These are phyloP conservation scores for Beta vulgaris DNA, from an alignment of 148 eudicot species.

Conservation along the genomic window DNA sequence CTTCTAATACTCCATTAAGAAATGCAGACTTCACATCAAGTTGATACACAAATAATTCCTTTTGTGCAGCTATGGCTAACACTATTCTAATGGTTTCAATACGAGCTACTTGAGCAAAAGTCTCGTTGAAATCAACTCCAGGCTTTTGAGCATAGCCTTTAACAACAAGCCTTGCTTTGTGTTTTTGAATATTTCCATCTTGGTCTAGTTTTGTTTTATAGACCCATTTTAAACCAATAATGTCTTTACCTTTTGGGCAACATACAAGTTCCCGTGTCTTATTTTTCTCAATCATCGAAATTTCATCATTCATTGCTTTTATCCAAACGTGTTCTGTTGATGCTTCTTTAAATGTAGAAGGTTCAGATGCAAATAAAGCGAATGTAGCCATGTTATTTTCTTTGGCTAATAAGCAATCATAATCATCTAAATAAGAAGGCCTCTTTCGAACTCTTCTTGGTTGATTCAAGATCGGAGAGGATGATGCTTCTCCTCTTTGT, in stretches of 20 bases:
- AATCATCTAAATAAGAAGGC: background rate
- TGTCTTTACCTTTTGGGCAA: background rate
- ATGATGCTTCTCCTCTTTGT: too few species aligned
- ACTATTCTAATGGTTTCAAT: too few species aligned
- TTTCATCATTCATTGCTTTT: conserved; percentile 2
- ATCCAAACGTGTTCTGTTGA: conserved; percentile 1
- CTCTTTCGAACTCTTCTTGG: background rate
- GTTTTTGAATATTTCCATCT: conserved; percentile 14
- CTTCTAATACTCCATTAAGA: background rate
- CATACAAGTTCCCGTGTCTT: background rate
- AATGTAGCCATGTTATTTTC: background rate
- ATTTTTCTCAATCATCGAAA: conserved; percentile 5
- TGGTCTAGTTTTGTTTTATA: background rate
- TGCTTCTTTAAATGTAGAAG: background rate
- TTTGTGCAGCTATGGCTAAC: conserved; percentile 16
- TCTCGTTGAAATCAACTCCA: conserved; percentile 12
- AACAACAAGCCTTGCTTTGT: conserved; percentile 13
- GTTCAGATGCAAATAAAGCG: background rate
- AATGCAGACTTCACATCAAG: too few species aligned
- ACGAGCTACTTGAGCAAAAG: background rate
- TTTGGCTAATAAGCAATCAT: background rate
- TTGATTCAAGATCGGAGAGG: too few species aligned
- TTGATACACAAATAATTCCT: background rate
- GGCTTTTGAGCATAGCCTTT: conserved; percentile 15
- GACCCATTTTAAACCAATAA: conserved; percentile 5